Evolutionary conservation across 2,329 filamentous ascomycete species (phyloP).

Genomic region (Leptographium procerum): DNA sequence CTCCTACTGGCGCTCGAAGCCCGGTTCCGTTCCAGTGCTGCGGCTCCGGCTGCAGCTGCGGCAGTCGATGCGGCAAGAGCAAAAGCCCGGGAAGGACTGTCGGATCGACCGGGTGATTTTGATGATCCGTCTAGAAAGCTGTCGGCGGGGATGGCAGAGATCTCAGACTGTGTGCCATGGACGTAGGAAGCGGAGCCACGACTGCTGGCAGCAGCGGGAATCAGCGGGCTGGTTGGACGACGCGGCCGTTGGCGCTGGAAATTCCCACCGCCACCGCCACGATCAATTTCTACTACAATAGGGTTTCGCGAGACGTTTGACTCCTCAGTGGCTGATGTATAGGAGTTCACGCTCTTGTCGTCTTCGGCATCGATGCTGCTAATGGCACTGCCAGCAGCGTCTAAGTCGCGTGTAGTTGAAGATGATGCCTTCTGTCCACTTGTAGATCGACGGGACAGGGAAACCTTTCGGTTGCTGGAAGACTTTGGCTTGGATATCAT

Average conservation of each 20-base stretch:
- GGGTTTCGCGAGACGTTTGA: slow-evolving; percentile 67
- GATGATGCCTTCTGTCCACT: slow-evolving; percentile 37
- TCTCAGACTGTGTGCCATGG: slow-evolving; percentile 63
- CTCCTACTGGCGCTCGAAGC: slow-evolving; percentile 20
- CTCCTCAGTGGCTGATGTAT: slow-evolving; percentile 67
- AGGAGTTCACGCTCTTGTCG: slow-evolving; percentile 57
- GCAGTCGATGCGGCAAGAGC: slow-evolving; percentile 27
- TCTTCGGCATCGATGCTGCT: slow-evolving; percentile 39
- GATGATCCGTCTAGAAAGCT: slow-evolving; percentile 51
- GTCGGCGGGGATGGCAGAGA: slow-evolving; percentile 61
- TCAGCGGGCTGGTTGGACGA: slow-evolving; percentile 54
- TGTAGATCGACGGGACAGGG: slow-evolving; percentile 28
- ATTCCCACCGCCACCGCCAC: slow-evolving; percentile 23
- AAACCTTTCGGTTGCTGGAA: slow-evolving; percentile 50
- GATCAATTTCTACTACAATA: slow-evolving; percentile 81
- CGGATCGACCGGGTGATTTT: slow-evolving; percentile 29
- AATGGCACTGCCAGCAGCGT: slow-evolving; percentile 18
- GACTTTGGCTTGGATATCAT: slow-evolving; percentile 76
- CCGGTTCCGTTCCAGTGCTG: slow-evolving; percentile 26
- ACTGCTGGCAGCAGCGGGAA: slow-evolving; percentile 42
- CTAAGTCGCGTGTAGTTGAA: slow-evolving; percentile 14
- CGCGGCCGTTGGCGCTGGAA: slow-evolving; percentile 38
- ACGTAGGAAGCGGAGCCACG: slow-evolving; percentile 49
- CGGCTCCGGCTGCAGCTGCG: slow-evolving; percentile 28
- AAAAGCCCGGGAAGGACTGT: slow-evolving; percentile 30